These are phyloP conservation scores for Trichopus zeylanicus DNA, from an alignment of 116 monocot species.

Conservation along the genomic window DNA sequence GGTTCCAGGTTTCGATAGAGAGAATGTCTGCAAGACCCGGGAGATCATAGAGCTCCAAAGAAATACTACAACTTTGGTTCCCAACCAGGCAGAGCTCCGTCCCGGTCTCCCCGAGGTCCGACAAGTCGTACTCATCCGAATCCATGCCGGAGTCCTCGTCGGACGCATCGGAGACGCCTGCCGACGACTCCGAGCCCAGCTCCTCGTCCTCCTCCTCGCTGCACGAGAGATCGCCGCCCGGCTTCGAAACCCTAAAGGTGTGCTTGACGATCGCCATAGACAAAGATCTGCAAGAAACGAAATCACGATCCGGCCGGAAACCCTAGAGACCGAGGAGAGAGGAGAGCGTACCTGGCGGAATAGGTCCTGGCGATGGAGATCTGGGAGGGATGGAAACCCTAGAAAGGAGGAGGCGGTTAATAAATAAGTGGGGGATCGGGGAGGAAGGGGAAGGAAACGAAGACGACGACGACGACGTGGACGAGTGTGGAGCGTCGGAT, in stretches of 20 bases:
- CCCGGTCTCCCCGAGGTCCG: conserved; percentile 55
- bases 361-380: neutral
- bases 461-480: conserved; percentile 65
- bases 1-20: conserved; percentile 78
- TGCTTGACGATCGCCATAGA: conserved; percentile 65
- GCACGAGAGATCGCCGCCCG: conserved; percentile 25
- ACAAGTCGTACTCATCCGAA: conserved; percentile 65
- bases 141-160: conserved; percentile 85
- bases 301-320: neutral
- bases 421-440: conserved; percentile 14
- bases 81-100: conserved; percentile 78
- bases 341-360: neutral
- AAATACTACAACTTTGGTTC: conserved; percentile 54
- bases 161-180: conserved; percentile 10
- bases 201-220: conserved; percentile 26
- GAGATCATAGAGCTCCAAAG: conserved; percentile 68
- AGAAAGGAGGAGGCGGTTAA: conserved; percentile 15
- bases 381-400: conserved; percentile 27
- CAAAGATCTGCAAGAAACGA: neutral
- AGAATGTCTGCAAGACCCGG: conserved; percentile 36
- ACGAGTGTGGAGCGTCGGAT: conserved; percentile 26
- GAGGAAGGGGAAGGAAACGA: conserved; percentile 14
- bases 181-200: conserved; percentile 18
- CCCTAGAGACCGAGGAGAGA: conserved; percentile 4
- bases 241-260: conserved; percentile 31